A percentile compares a stretch with the other conserved stretches of the same genome.
Evolutionary conservation across 495 filamentous ascomycete genomes (phyloP).

Genomic region (Neurospora terricola): DNA sequence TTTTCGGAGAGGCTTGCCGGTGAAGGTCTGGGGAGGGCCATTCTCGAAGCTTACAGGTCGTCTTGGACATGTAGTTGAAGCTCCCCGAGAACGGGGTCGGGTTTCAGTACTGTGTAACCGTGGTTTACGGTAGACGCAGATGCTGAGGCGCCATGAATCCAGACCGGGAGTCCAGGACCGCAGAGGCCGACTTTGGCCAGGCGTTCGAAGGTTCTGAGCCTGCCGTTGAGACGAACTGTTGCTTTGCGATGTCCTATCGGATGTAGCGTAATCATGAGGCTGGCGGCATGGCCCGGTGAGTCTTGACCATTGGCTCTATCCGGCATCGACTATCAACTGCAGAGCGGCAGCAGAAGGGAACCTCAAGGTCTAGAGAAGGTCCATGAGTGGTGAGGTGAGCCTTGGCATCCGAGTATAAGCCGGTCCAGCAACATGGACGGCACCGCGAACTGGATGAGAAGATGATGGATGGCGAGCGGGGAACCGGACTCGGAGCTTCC

Average conservation of each 20-base stretch:
- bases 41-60: neutral
- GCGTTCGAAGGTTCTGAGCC: neutral
- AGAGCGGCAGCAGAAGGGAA: neutral
- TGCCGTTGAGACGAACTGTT: neutral
- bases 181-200: neutral
- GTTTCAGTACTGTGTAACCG: neutral
- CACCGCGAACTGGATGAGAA: neutral
- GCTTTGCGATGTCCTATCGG: slow-evolving; percentile 17
- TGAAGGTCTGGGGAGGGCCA: neutral
- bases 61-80: neutral
- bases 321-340: slow-evolving; percentile 5
- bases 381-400: neutral
- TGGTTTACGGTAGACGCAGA: neutral
- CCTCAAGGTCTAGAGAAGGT: neutral
- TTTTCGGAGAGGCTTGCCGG: neutral
- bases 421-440: neutral
- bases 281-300: slow-evolving; percentile 21
- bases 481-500: neutral
- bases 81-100: neutral
- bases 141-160: neutral
- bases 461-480: neutral
- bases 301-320: slow-evolving; percentile 10
- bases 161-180: neutral
- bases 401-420: neutral
- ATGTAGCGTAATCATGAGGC: slow-evolving; percentile 22